phyloP scores from a whole-genome alignment of 345 rosid species.

The Combretum micranthum region DNA sequence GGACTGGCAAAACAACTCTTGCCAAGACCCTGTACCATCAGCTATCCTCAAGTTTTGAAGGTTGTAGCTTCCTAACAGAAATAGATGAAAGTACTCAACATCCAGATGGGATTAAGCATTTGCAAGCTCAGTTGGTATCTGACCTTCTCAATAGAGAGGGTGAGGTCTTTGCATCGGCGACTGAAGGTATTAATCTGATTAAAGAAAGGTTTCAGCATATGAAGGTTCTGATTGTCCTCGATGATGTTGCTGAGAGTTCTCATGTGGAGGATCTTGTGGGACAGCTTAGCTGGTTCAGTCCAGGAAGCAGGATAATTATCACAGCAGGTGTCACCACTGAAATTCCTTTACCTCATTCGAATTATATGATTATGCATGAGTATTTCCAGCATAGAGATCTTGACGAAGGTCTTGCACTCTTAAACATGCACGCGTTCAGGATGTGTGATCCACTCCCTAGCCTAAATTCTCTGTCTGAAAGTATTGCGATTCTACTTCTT shows the following conservation, averaged over 20 bases:
- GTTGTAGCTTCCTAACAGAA: constrained; percentile 19
- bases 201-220: background rate
- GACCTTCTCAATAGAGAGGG: background rate
- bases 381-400: too few relatives aligned
- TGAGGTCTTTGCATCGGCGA: background rate
- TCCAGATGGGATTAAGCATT: background rate
- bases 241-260: background rate
- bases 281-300: background rate
- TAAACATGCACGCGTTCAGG: constrained; percentile 10
- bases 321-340: background rate
- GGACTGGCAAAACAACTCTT: constrained; percentile 6
- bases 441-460: background rate
- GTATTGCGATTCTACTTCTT: background rate
- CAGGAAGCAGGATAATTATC: constrained; percentile 8
- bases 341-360: background rate
- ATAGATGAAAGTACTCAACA: constrained; percentile 3
- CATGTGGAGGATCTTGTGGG: background rate
- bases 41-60: constrained; percentile 10
- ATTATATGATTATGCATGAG: background rate
- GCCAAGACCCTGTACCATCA: background rate
- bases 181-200: background rate
- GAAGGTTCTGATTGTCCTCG: constrained; percentile 3
- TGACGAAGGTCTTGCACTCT: background rate
- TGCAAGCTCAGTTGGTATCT: constrained; percentile 8
- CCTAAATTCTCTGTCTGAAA: background rate